phyloP scores from a whole-genome alignment of 495 filamentous ascomycete species.

The Jackrogersella minutella region DNA sequence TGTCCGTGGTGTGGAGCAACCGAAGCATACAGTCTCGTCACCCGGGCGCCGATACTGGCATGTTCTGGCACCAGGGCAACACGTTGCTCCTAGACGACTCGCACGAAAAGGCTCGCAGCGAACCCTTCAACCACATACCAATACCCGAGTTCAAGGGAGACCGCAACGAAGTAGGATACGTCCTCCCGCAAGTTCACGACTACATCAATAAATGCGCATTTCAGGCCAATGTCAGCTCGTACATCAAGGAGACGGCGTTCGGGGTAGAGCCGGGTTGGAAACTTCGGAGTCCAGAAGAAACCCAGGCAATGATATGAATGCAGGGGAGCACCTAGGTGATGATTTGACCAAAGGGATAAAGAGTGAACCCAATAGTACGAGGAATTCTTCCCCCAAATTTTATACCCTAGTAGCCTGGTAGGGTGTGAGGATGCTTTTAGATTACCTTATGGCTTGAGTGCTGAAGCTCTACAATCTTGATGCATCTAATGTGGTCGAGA shows the following conservation, averaged over 20 bases:
- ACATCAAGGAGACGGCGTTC: slow-evolving; percentile 51
- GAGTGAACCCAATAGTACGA: no score
- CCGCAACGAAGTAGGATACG: slow-evolving; percentile 41
- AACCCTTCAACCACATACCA: slow-evolving; percentile 84
- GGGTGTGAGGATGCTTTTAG: no score
- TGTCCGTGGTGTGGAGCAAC: slow-evolving; percentile 74
- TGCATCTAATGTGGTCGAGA: background rate
- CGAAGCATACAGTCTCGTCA: slow-evolving; percentile 59
- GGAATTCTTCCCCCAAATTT: no score
- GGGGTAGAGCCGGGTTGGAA: background rate
- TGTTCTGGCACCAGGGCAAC: slow-evolving; percentile 79
- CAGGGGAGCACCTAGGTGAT: no score
- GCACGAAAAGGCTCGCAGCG: slow-evolving; percentile 74
- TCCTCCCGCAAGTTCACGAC: slow-evolving; percentile 58
- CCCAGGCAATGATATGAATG: background rate
- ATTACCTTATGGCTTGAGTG: no score
- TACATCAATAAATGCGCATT: slow-evolving; percentile 55
- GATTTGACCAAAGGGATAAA: no score
- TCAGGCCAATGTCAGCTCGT: slow-evolving; percentile 58
- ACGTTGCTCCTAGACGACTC: slow-evolving; percentile 92
- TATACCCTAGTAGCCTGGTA: no score
- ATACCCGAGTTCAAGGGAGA: slow-evolving; percentile 76
- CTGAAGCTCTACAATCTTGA: background rate
- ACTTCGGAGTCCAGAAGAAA: background rate
- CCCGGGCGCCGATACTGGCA: slow-evolving; percentile 48